Evolutionary conservation across 306 rosid genomes (phyloP).

Genomic region (Trifolium dubium): DNA sequence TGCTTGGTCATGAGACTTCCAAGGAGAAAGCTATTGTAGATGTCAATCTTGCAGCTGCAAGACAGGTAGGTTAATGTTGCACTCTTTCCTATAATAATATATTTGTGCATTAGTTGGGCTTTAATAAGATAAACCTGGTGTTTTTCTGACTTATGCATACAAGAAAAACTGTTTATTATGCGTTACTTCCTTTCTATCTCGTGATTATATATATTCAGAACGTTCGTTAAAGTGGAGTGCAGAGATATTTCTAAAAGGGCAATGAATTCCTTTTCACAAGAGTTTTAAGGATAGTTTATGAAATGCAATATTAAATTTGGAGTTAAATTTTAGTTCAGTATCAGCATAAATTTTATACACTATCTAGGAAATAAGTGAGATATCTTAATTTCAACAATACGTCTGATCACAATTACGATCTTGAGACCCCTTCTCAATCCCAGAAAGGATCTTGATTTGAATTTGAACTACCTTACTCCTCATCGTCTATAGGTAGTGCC

Average conservation of each 20-base stretch:
- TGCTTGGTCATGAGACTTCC: slow-evolving; percentile 80
- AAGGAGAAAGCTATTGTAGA: slow-evolving; percentile 90
- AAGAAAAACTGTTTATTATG: slow-evolving; percentile 13
- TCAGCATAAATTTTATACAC: slow-evolving; percentile 9
- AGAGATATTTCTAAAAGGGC: not conserved
- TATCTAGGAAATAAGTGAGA: slow-evolving; percentile 7
- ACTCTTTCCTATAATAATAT: slow-evolving; percentile 39
- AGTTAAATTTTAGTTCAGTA: not conserved
- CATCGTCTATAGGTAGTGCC: slow-evolving; percentile 6
- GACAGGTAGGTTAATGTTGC: slow-evolving; percentile 61
- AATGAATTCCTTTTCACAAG: slow-evolving; percentile 14
- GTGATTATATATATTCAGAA: slow-evolving; percentile 2
- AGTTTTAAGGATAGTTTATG: slow-evolving; percentile 15
- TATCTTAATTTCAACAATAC: slow-evolving; percentile 23
- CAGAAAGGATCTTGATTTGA: not conserved
- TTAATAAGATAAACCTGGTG: slow-evolving; percentile 32
- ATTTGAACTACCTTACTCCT: slow-evolving; percentile 1
- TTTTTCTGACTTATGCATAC: slow-evolving; percentile 17
- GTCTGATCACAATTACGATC: not conserved
- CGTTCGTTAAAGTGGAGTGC: slow-evolving; percentile 11
- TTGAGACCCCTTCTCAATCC: not conserved
- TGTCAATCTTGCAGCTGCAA: slow-evolving; percentile 96
- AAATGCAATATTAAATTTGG: slow-evolving; percentile 21
- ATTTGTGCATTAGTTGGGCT: slow-evolving; percentile 27
- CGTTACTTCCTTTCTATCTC: slow-evolving; percentile 8